These are phyloP conservation scores for Globisporangium uncinulatum DNA, from an alignment of 352 stramenopile genomes.

Conservation along the genomic window DNA sequence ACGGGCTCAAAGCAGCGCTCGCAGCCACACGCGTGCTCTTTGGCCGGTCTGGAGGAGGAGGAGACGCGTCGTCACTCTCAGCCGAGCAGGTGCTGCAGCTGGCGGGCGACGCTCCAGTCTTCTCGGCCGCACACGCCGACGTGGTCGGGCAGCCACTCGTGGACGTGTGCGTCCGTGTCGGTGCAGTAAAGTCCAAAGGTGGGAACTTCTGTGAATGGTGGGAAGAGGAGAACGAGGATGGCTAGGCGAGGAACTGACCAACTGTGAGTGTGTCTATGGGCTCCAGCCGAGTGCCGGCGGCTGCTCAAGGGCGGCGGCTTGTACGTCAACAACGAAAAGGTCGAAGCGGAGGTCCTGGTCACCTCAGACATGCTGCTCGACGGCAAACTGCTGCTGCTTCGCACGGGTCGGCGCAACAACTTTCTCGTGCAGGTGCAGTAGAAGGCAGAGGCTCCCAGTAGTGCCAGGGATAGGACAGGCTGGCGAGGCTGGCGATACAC, in stretches of 20 bases:
- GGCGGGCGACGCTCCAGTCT: slow-evolving; percentile 57
- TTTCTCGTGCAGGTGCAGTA: slow-evolving; percentile 64
- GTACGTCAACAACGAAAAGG: slow-evolving; percentile 90
- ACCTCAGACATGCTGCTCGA: slow-evolving; percentile 55
- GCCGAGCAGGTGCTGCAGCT: slow-evolving; percentile 65
- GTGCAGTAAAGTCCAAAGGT: slow-evolving; percentile 91
- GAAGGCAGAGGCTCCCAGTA: not conserved
- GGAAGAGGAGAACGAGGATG: not conserved
- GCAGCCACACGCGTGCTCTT: slow-evolving; percentile 65
- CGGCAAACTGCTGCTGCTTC: slow-evolving; percentile 58
- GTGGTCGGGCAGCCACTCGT: slow-evolving; percentile 77
- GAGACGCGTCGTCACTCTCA: slow-evolving; percentile 34
- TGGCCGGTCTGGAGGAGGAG: slow-evolving; percentile 22
- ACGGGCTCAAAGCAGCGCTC: slow-evolving; percentile 64
- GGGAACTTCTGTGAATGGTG: not conserved
- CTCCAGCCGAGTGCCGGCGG: slow-evolving; percentile 88
- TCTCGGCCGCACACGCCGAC: slow-evolving; percentile 31
- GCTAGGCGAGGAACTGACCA: not conserved
- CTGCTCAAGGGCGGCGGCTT: slow-evolving; percentile 95
- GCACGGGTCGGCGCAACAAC: slow-evolving; percentile 75
- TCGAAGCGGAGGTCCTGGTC: slow-evolving; percentile 42
- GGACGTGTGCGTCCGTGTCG: slow-evolving; percentile 89
- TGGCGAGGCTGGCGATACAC: not conserved
- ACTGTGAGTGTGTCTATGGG: not conserved
- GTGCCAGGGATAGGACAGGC: not conserved